These are phyloP conservation scores for Nannochloris sp. DNA, from an alignment of 139 green algal genomes.

Conservation along the genomic window DNA sequence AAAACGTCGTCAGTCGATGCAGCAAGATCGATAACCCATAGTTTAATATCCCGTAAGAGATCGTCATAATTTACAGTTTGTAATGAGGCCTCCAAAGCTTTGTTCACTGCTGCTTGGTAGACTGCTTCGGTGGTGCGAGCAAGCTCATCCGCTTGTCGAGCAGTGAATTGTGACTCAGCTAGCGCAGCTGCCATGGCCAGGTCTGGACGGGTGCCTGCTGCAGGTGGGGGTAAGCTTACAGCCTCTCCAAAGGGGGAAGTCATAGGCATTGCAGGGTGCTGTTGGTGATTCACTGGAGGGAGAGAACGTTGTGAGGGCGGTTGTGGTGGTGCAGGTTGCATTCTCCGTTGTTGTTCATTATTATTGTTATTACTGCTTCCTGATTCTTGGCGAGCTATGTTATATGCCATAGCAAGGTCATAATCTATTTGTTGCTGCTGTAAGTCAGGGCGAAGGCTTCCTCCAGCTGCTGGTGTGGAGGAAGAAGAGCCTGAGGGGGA, in stretches of 20 bases:
- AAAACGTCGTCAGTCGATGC: conserved; percentile 7
- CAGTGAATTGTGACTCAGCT: conserved; percentile 18
- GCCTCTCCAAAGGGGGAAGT: neutral
- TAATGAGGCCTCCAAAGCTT: conserved; percentile 9
- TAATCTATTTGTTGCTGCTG: conserved; percentile 4
- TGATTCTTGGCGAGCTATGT: conserved; percentile 11
- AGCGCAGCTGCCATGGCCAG: conserved; percentile 15
- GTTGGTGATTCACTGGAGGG: no score
- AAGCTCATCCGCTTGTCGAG: conserved; percentile 8
- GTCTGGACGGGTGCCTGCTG: neutral
- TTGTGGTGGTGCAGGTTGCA: neutral
- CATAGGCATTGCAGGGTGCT: neutral
- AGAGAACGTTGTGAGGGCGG: neutral
- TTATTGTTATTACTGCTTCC: neutral
- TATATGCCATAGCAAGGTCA: conserved; percentile 17
- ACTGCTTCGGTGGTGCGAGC: neutral
- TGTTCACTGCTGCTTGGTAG: conserved; percentile 7
- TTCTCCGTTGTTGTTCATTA: neutral
- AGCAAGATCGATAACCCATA: conserved; percentile 23
- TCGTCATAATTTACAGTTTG: conserved; percentile 20
- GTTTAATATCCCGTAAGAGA: conserved; percentile 27
- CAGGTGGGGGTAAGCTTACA: neutral
- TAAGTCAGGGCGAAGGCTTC: neutral
- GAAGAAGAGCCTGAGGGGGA: neutral
- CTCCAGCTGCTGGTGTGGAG: neutral